These are phyloP conservation scores for Pseudocercospora eumusae DNA, from an alignment of 2,329 filamentous ascomycete genomes.

Conservation along the genomic window DNA sequence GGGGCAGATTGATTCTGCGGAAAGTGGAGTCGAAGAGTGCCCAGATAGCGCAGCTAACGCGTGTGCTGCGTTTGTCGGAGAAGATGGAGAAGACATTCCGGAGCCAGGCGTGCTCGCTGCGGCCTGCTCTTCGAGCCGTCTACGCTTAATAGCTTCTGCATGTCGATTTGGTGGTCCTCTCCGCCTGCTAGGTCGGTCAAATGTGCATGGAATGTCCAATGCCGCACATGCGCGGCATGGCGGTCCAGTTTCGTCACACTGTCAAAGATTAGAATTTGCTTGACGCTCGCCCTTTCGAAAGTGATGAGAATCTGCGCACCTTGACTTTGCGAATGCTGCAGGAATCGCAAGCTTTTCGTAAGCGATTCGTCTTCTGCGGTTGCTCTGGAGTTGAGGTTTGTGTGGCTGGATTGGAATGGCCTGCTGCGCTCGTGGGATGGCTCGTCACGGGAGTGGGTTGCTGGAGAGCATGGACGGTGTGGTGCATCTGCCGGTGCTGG, in stretches of 20 bases:
- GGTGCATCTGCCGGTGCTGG: constrained; percentile 37
- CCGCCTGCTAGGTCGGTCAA: constrained; percentile 63
- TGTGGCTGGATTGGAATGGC: constrained; percentile 29
- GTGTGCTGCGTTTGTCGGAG: constrained; percentile 56
- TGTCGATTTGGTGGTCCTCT: constrained; percentile 67
- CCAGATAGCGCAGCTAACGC: constrained; percentile 54
- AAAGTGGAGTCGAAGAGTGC: constrained; percentile 49
- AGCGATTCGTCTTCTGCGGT: constrained; percentile 40
- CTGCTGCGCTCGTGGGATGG: constrained; percentile 29
- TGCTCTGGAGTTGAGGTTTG: constrained; percentile 31
- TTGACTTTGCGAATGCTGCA: constrained; percentile 46
- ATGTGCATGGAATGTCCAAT: constrained; percentile 68
- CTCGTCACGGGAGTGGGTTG: constrained; percentile 32
- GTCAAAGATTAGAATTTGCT: constrained; percentile 14
- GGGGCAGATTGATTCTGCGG: constrained; percentile 70
- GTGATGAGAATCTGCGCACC: constrained; percentile 28
- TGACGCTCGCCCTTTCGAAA: not conserved
- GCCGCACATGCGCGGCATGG: constrained; percentile 66
- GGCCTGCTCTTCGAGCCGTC: constrained; percentile 50
- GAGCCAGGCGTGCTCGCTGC: constrained; percentile 44
- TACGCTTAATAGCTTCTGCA: constrained; percentile 66
- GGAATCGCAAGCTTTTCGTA: constrained; percentile 46
- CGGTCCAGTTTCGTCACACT: constrained; percentile 68
- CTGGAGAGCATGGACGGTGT: constrained; percentile 33
- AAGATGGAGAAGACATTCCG: constrained; percentile 49